phyloP scores from a whole-genome alignment of 129 eudicot genomes.

The Helianthus annuus region HanXRQr2.0-SUNRISE NC_035448.2:183640469-183640968 shows the following conservation, averaged over 20 bases:
- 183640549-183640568: not conserved
- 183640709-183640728: not conserved
- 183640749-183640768: not conserved
- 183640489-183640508: not conserved
- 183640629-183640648: not conserved
- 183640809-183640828: too few species aligned
- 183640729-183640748: not conserved
- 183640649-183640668: conserved; percentile 2
- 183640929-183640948: too few species aligned
- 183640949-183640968: too few species aligned
- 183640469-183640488: not conserved
- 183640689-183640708: not conserved
- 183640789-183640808: too few species aligned
- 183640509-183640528: conserved; percentile 5
- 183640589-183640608: not conserved
- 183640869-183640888: too few species aligned
- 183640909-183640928: too few species aligned
- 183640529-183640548: not conserved
- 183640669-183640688: conserved; percentile 1
- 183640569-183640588: not conserved
- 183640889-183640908: too few species aligned
- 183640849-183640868: too few species aligned
- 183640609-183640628: not conserved
- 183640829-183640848: too few species aligned
- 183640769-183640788: too few species aligned